These are phyloP conservation scores for Aphanocladium album DNA, from an alignment of 2,329 filamentous ascomycete species.

Conservation along the genomic window DNA sequence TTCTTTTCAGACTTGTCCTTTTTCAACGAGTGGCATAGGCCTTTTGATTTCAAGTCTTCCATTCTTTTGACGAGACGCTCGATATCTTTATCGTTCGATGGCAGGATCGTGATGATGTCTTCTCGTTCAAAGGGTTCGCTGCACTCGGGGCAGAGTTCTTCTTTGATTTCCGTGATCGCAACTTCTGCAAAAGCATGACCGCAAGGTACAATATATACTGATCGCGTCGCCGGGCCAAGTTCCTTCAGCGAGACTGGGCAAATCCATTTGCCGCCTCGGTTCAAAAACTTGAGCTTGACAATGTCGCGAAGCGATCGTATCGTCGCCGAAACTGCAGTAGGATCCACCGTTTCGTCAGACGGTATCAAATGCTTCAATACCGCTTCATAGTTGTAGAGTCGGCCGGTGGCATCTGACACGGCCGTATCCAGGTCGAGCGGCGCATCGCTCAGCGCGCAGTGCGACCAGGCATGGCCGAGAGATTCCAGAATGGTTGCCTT, in stretches of 20 bases:
- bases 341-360: slow-evolving; percentile 51
- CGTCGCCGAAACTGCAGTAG: slow-evolving; percentile 43
- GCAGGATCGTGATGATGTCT: slow-evolving; percentile 79
- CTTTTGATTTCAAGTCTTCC: slow-evolving; percentile 63
- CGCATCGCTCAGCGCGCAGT: slow-evolving; percentile 79
- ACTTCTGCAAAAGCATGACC: slow-evolving; percentile 90
- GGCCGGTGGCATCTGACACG: slow-evolving; percentile 79
- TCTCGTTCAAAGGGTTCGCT: slow-evolving; percentile 65
- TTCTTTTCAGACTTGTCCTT: slow-evolving; percentile 64
- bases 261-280: slow-evolving; percentile 56
- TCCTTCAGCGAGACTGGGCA: slow-evolving; percentile 87
- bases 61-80: slow-evolving; percentile 60
- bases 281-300: slow-evolving; percentile 71
- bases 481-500: slow-evolving; percentile 86
- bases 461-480: slow-evolving; percentile 79
- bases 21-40: slow-evolving; percentile 82
- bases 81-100: slow-evolving; percentile 65
- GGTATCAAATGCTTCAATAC: slow-evolving; percentile 61
- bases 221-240: slow-evolving; percentile 70
- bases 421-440: slow-evolving; percentile 64
- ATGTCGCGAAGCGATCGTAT: slow-evolving; percentile 82
- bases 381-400: slow-evolving; percentile 92
- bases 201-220: slow-evolving; percentile 89
- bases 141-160: slow-evolving; percentile 64
- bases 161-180: slow-evolving; percentile 74